A percentile compares a stretch with the other conserved stretches of the same genome.
phyloP scores from a whole-genome alignment of 192 early-diverging fungal species.

The Phlyctochytrium bullatum region DNA sequence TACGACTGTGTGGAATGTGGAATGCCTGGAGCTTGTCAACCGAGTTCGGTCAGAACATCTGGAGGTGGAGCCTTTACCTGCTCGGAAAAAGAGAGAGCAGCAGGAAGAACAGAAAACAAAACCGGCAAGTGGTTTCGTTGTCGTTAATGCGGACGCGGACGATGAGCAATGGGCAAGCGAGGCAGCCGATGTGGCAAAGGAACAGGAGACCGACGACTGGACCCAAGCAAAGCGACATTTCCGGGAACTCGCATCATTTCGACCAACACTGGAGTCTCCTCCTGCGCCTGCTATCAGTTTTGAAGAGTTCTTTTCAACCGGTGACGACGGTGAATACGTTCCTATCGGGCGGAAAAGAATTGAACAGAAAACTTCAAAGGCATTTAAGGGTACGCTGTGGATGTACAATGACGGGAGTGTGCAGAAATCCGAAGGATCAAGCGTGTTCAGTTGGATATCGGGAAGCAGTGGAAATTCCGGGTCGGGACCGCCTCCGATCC shows the following conservation, averaged over 20 bases:
- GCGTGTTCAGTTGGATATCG: not conserved
- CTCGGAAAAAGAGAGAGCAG: not conserved
- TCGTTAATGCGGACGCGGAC: slow-evolving; percentile 28
- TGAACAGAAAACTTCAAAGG: slow-evolving; percentile 10
- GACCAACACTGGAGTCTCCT: slow-evolving; percentile 37
- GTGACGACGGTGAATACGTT: not conserved
- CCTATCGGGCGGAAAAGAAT: slow-evolving; percentile 33
- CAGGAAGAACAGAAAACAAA: not conserved
- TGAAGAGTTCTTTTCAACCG: slow-evolving; percentile 36
- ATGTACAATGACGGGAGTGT: slow-evolving; percentile 36
- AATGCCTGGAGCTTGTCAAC: slow-evolving; percentile 26
- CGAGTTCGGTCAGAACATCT: slow-evolving; percentile 42
- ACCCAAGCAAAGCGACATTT: slow-evolving; percentile 16
- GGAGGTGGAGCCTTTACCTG: slow-evolving; percentile 29
- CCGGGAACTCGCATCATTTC: slow-evolving; percentile 26
- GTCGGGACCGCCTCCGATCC: slow-evolving; percentile 16
- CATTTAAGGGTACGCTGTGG: slow-evolving; percentile 45
- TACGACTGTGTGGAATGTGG: slow-evolving; percentile 45
- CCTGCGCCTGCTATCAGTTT: too few relatives aligned
- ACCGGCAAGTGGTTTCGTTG: not conserved
- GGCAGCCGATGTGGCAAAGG: slow-evolving; percentile 10
- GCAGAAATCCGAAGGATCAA: not conserved
- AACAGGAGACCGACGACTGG: slow-evolving; percentile 16
- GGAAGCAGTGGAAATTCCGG: slow-evolving; percentile 7
- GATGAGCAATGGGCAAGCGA: slow-evolving; percentile 32